These are phyloP conservation scores for Hypericum perforatum DNA, from an alignment of 345 rosid genomes.

Conservation along the genomic window DNA sequence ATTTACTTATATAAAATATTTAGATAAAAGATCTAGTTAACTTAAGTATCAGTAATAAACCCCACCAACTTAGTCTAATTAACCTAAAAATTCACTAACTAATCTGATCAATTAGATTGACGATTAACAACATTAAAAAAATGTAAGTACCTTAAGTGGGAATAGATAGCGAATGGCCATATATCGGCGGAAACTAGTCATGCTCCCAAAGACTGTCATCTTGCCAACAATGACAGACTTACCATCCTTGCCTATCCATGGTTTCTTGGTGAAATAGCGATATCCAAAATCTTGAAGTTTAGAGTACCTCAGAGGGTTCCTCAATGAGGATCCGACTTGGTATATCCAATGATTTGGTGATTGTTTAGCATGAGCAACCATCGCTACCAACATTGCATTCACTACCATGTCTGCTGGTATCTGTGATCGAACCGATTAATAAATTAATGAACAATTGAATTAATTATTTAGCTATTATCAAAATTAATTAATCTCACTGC, in stretches of 20 bases:
- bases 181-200: conserved; percentile 67
- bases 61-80: too few species aligned
- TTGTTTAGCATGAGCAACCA: conserved; percentile 35
- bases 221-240: conserved; percentile 44
- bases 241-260: conserved; percentile 80
- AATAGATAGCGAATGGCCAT: conserved; percentile 58
- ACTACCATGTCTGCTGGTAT: conserved; percentile 91
- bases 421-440: conserved; percentile 12
- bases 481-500: neutral
- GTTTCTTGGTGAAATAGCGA: conserved; percentile 47
- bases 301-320: conserved; percentile 33
- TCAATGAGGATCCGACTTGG: conserved; percentile 67
- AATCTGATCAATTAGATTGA: too few species aligned
- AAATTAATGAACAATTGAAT: neutral
- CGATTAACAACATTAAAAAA: neutral
- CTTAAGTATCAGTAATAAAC: too few species aligned
- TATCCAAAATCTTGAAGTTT: conserved; percentile 34
- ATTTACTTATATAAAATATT: too few species aligned
- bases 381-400: conserved; percentile 49
- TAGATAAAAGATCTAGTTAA: too few species aligned
- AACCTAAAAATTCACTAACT: too few species aligned
- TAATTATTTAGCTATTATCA: neutral
- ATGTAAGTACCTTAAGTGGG: conserved; percentile 44
- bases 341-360: conserved; percentile 30
- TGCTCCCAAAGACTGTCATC: conserved; percentile 35